These are phyloP conservation scores for Pestalotiopsis sp. DNA, from an alignment of 2,329 filamentous ascomycete genomes.

Conservation along the genomic window DNA sequence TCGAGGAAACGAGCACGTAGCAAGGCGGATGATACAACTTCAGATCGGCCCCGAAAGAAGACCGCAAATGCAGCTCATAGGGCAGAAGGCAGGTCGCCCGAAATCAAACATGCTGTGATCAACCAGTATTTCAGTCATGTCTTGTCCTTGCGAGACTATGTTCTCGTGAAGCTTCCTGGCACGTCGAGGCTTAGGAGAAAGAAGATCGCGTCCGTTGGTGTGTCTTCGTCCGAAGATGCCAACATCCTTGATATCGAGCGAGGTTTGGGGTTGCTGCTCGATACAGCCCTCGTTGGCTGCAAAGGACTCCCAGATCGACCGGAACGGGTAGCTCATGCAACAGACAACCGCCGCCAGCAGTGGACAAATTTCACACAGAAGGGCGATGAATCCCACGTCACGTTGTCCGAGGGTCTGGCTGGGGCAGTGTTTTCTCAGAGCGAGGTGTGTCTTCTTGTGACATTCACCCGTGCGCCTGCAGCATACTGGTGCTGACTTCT, in stretches of 20 bases:
- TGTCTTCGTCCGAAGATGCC: conserved; percentile 17
- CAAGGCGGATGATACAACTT: neutral
- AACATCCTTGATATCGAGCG: conserved; percentile 36
- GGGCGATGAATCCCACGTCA: conserved; percentile 60
- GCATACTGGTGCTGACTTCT: conserved; percentile 11
- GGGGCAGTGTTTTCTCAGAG: conserved; percentile 58
- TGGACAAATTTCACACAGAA: conserved; percentile 65
- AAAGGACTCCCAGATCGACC: conserved; percentile 25
- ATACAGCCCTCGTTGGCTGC: conserved; percentile 67
- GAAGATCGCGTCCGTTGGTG: conserved; percentile 54
- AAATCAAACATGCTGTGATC: conserved; percentile 63
- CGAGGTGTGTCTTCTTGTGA: conserved; percentile 53
- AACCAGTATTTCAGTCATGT: conserved; percentile 69
- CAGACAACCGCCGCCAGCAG: conserved; percentile 51
- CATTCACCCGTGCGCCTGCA: neutral
- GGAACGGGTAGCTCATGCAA: conserved; percentile 31
- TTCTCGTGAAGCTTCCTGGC: conserved; percentile 66
- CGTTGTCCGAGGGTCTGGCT: conserved; percentile 48
- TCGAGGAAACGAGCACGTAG: conserved; percentile 5
- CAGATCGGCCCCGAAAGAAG: neutral
- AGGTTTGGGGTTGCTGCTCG: conserved; percentile 62
- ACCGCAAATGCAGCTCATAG: neutral
- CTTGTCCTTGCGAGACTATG: conserved; percentile 69
- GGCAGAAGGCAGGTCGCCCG: neutral
- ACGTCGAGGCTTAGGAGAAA: conserved; percentile 65